Evolutionary conservation across 768 basidiomycete species (phyloP).

Genomic region (Cystobasidium ongulense): DNA sequence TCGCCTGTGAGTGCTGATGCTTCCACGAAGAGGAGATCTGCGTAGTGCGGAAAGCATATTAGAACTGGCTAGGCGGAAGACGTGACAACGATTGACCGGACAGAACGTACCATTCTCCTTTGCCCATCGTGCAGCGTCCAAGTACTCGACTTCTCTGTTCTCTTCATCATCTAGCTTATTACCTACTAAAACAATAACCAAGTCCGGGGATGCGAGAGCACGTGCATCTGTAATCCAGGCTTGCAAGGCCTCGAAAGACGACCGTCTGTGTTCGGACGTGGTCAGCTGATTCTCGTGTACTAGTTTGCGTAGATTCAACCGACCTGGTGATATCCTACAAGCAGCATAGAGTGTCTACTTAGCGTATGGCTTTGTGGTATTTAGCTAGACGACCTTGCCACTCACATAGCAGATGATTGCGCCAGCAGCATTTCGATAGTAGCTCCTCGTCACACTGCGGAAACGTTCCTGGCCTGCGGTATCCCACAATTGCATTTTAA

Average conservation of each 20-base stretch:
- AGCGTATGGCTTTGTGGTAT: too few species aligned
- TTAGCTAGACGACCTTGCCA: slow-evolving; percentile 57
- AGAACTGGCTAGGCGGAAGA: background rate
- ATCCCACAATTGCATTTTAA: slow-evolving; percentile 96
- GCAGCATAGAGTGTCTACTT: too few species aligned
- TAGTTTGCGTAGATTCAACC: slow-evolving; percentile 34
- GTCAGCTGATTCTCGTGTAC: too few species aligned
- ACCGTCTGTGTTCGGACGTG: slow-evolving; percentile 49
- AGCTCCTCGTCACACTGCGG: slow-evolving; percentile 96
- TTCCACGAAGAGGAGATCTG: slow-evolving; percentile 89
- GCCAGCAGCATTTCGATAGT: slow-evolving; percentile 60
- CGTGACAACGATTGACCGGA: background rate
- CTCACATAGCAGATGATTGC: slow-evolving; percentile 37
- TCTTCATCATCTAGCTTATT: slow-evolving; percentile 89
- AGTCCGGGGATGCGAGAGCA: slow-evolving; percentile 81
- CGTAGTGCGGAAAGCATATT: background rate
- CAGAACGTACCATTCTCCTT: slow-evolving; percentile 69
- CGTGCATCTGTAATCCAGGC: slow-evolving; percentile 90
- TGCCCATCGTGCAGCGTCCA: slow-evolving; percentile 91
- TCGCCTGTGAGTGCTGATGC: slow-evolving; percentile 84
- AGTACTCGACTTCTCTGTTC: slow-evolving; percentile 83
- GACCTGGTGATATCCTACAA: slow-evolving; percentile 48
- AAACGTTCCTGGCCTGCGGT: slow-evolving; percentile 99
- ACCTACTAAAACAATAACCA: slow-evolving; percentile 53
- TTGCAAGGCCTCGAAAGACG: slow-evolving; percentile 71